A percentile compares a stretch with the other conserved stretches of the same genome.
Evolutionary conservation across 805 yeast genomes (phyloP).

Genomic region (Pichia scutulata): DNA sequence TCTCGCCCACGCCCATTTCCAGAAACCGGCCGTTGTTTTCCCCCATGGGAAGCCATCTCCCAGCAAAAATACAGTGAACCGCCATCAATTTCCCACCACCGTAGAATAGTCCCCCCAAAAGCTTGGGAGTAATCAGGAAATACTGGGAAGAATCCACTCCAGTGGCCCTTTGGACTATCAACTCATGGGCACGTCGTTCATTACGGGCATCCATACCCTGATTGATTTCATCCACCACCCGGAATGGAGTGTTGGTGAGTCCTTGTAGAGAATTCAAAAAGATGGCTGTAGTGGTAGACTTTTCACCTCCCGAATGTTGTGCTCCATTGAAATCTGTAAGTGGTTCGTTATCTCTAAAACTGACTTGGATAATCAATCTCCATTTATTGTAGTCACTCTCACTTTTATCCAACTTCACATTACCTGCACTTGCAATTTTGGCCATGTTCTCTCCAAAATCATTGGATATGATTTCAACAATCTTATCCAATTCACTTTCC

Average conservation of each 20-base stretch:
- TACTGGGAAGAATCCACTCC: constrained; percentile 52
- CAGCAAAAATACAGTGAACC: constrained; percentile 75
- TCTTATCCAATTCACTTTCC: constrained; percentile 51
- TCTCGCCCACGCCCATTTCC: constrained; percentile 25
- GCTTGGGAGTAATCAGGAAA: constrained; percentile 87
- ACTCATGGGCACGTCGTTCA: constrained; percentile 77
- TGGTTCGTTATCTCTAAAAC: constrained; percentile 74
- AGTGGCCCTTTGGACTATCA: constrained; percentile 82
- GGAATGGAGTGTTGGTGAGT: constrained; percentile 77
- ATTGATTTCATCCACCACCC: constrained; percentile 96
- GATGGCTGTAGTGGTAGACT: constrained; percentile 89
- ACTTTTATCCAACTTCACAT: constrained; percentile 48
- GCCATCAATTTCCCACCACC: constrained; percentile 60
- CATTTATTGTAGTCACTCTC: constrained; percentile 58
- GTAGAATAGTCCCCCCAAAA: constrained; percentile 69
- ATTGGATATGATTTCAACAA: constrained; percentile 49
- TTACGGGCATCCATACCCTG: constrained; percentile 98
- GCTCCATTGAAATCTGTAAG: constrained; percentile 70
- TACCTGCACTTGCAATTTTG: constrained; percentile 83
- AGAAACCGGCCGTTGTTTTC: constrained; percentile 15
- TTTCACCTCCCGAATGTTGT: constrained; percentile 95
- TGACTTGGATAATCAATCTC: constrained; percentile 77
- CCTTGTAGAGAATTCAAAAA: constrained; percentile 89
- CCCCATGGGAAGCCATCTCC: constrained; percentile 15
- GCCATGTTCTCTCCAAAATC: constrained; percentile 62